These are phyloP conservation scores for Candida oleophila DNA, from an alignment of 805 yeast genomes.

Conservation along the genomic window DNA sequence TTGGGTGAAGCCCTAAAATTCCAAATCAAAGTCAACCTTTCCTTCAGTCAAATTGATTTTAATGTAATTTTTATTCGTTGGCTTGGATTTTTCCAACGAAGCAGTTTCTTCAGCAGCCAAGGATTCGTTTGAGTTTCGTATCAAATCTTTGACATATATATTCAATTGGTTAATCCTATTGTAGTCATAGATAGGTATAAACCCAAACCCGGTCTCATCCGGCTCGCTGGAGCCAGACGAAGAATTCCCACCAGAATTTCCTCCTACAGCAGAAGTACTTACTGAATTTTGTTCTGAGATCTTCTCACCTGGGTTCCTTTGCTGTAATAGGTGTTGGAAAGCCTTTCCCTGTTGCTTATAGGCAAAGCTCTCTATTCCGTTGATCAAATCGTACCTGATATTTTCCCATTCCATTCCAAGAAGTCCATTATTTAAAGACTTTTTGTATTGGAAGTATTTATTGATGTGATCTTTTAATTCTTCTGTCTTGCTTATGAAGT, in stretches of 20 bases:
- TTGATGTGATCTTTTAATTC: slow-evolving; percentile 29
- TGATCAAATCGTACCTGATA: slow-evolving; percentile 33
- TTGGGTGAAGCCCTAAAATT: neutral
- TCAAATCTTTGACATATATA: slow-evolving; percentile 24
- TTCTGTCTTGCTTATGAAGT: slow-evolving; percentile 25
- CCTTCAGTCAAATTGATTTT: slow-evolving; percentile 2
- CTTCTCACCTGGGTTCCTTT: neutral
- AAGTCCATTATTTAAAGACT: slow-evolving; percentile 32
- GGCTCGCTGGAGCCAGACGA: slow-evolving; percentile 4
- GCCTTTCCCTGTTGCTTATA: slow-evolving; percentile 34
- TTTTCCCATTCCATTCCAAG: slow-evolving; percentile 45
- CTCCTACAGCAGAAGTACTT: slow-evolving; percentile 1
- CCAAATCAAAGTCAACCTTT: slow-evolving; percentile 1
- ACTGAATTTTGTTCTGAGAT: neutral
- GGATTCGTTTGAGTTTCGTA: slow-evolving; percentile 26
- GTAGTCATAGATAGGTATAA: slow-evolving; percentile 33
- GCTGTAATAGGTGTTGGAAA: slow-evolving; percentile 1
- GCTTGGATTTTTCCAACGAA: neutral
- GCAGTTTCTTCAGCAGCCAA: slow-evolving; percentile 2
- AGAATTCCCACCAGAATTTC: slow-evolving; percentile 5
- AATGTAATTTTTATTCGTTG: neutral
- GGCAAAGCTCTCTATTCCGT: slow-evolving; percentile 35
- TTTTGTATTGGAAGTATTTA: slow-evolving; percentile 36
- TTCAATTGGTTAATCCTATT: slow-evolving; percentile 31
- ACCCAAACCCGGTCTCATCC: slow-evolving; percentile 20